Conservation (phyloP, 2,329 filamentous ascomycete species). For the Xylariales sp. region DNA sequence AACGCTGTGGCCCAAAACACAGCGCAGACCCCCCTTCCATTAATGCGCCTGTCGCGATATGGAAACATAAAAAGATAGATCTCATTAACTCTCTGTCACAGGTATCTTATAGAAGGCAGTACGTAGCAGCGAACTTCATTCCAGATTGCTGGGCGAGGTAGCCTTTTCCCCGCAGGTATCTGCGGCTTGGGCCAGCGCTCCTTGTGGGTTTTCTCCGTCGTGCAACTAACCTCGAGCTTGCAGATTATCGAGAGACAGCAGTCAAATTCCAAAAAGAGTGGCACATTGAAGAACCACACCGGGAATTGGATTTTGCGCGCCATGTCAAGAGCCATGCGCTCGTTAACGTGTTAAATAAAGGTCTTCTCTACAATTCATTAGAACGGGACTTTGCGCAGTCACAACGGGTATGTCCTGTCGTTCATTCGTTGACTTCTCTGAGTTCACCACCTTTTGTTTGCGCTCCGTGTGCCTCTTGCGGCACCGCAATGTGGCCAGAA, state of each 20-base stretch:
- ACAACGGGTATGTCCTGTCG: conserved; percentile 44
- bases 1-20: conserved; percentile 14
- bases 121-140: conserved; percentile 30
- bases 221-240: conserved; percentile 27
- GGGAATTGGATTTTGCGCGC: conserved; percentile 58
- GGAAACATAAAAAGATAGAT: conserved; percentile 1
- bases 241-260: conserved; percentile 65
- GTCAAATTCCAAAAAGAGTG: conserved; percentile 67
- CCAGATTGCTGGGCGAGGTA: neutral
- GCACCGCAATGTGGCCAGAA: no score
- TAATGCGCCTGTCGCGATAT: no score
- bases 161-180: neutral
- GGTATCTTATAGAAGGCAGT: conserved; percentile 61
- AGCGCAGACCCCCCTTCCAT: conserved; percentile 11
- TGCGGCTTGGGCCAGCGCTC: conserved; percentile 10
- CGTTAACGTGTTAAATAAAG: conserved; percentile 59
- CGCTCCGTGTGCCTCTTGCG: no score
- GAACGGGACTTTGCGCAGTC: conserved; percentile 50
- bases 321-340: conserved; percentile 62
- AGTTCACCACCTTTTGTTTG: no score
- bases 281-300: conserved; percentile 58
- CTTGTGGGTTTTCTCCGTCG: conserved; percentile 7
- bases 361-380: conserved; percentile 55
- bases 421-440: neutral
- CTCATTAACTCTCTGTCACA: conserved; percentile 23